These are phyloP conservation scores for Helotiales sp. DNA, from an alignment of 2,329 filamentous ascomycete species.

Conservation along the genomic window DNA sequence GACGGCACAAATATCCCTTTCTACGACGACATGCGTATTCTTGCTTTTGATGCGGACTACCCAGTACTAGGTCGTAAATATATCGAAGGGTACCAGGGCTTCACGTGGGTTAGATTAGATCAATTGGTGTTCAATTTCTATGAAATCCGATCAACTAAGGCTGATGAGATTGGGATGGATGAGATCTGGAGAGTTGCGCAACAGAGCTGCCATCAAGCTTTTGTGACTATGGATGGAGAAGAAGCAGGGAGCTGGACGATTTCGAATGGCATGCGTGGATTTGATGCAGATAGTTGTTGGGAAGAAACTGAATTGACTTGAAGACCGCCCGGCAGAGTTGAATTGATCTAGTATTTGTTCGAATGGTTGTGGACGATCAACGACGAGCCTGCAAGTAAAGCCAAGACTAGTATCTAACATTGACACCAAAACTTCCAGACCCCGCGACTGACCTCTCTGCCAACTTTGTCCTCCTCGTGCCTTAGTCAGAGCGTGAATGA, in stretches of 20 bases:
- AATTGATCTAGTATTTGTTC: too few species aligned
- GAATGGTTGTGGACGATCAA: too few species aligned
- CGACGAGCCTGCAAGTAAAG: too few species aligned
- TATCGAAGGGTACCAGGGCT: neutral
- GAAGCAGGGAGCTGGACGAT: neutral
- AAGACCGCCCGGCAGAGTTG: too few species aligned
- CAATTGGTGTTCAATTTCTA: constrained; percentile 21
- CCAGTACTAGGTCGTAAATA: neutral
- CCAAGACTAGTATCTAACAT: too few species aligned
- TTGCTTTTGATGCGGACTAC: constrained; percentile 1
- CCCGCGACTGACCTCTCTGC: too few species aligned
- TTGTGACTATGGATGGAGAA: constrained; percentile 18
- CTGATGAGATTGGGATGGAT: constrained; percentile 17
- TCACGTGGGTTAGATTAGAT: constrained; percentile 1
- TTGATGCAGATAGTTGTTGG: neutral
- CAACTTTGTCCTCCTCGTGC: too few species aligned
- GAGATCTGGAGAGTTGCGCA: constrained; percentile 19
- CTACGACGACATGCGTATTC: neutral
- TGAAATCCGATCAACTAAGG: constrained; percentile 11
- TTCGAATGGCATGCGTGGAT: neutral
- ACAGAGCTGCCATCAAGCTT: constrained; percentile 6
- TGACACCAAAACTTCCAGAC: too few species aligned
- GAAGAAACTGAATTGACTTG: neutral
- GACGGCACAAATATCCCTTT: neutral
- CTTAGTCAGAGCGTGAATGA: too few species aligned